Conservation (phyloP, 2,329 filamentous ascomycete genomes). For the Aureobasidium zeae region DNA sequence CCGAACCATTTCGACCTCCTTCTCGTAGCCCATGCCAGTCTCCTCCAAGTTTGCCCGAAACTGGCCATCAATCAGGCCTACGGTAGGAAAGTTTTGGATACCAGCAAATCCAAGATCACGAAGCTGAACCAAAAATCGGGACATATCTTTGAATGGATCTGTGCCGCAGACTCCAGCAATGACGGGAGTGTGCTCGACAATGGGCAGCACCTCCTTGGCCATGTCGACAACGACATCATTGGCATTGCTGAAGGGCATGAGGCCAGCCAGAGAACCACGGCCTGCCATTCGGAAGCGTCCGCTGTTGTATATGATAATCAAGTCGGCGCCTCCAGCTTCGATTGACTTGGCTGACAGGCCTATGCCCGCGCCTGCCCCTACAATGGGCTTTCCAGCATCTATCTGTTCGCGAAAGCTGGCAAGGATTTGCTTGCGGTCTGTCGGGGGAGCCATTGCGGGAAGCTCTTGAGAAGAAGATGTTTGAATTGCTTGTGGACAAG, state of each 20-base stretch:
- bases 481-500: background rate
- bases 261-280: slow-evolving; percentile 55
- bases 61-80: slow-evolving; percentile 59
- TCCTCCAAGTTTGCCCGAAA: slow-evolving; percentile 62
- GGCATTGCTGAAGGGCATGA: slow-evolving; percentile 64
- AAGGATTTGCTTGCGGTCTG: slow-evolving; percentile 48
- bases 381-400: slow-evolving; percentile 47
- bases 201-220: slow-evolving; percentile 57
- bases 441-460: slow-evolving; percentile 47
- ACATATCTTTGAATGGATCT: slow-evolving; percentile 58
- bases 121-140: slow-evolving; percentile 50
- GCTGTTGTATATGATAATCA: slow-evolving; percentile 66
- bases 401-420: slow-evolving; percentile 46
- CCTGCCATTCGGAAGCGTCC: slow-evolving; percentile 67
- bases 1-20: slow-evolving; percentile 58
- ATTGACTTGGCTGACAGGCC: slow-evolving; percentile 63
- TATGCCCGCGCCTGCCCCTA: slow-evolving; percentile 62
- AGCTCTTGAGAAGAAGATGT: slow-evolving; percentile 19
- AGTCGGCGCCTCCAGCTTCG: slow-evolving; percentile 57
- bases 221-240: slow-evolving; percentile 63
- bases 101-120: slow-evolving; percentile 56
- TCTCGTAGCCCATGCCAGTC: slow-evolving; percentile 59
- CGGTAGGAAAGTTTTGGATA: slow-evolving; percentile 65
- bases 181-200: slow-evolving; percentile 55
- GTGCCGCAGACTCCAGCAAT: slow-evolving; percentile 63